Evolutionary conservation across 495 filamentous ascomycete genomes (phyloP), one percentile per base, ranked within the genome.

Genomic region (Aspergillus cristatus): DNA sequence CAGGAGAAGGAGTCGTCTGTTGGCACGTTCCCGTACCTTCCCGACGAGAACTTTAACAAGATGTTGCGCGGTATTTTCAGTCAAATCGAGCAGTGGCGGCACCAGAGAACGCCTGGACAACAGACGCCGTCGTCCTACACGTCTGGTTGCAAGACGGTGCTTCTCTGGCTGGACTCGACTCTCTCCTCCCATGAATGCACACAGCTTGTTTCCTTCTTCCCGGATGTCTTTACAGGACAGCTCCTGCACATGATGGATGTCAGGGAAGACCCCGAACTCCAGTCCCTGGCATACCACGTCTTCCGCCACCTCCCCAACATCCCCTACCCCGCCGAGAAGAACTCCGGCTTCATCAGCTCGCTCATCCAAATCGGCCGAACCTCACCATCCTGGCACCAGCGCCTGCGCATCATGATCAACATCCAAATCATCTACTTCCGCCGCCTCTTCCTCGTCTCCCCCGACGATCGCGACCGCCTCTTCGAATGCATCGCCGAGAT

Each of bases 221-320:
- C 86, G 1, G 72, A 85, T 35, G 70, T 84, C 6, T 88, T 97
- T 47, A 87, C 93, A 44, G 84, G 86, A 28, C 81, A 94, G 57
- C 75, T 97, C 33, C 65, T 99, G 32, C 88, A 97, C 63, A 99
- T 99, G 91, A 99, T 99, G 91, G 91, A 99, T 56, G 84, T 99
- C 46, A 96, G 95, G 58, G 91, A 99, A 61, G 91, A 99, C 52
- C 88, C 85, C 3, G 91, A 99, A 57, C 75, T 99, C 7, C 90
- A 94, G 69, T 81, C 82, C 7, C 73, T 96, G 15, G 89, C 91
- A 10, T 99, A 99, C 53, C 88, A 94, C 53, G 91, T 99, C 18
- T 99, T 95, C 67, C 81, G 91, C 17, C 90, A 99, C 54, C 68
- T 99, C 3, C 86, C 93, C 13, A 99, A 97, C 62, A 86, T 99